Evolutionary conservation across 345 rosid species (phyloP).

Genomic region (Psidium guajava): DNA sequence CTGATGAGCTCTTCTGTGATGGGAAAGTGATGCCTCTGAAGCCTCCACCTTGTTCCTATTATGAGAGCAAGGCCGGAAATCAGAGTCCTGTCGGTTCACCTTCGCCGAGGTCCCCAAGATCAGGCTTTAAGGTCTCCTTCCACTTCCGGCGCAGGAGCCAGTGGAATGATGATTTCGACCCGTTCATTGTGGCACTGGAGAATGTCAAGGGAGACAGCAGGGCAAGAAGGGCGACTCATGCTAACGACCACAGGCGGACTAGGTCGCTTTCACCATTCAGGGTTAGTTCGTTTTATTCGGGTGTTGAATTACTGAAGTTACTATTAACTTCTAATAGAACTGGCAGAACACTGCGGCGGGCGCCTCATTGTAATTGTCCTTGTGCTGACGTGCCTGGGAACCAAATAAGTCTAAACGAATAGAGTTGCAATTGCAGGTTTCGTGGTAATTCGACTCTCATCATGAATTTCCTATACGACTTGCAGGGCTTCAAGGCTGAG

Average conservation of each 20-base stretch:
- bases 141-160: constrained; percentile 14
- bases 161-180: constrained; percentile 51
- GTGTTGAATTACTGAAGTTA: neutral
- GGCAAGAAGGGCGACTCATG: neutral
- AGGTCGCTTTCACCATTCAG: constrained; percentile 21
- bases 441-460: neutral
- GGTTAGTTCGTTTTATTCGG: neutral
- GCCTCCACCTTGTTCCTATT: constrained; percentile 26
- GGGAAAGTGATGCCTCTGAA: constrained; percentile 37
- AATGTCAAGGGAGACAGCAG: constrained; percentile 19
- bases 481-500: neutral
- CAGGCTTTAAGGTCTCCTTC: constrained; percentile 10
- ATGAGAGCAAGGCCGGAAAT: neutral
- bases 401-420: neutral
- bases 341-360: neutral
- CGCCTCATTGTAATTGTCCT: neutral
- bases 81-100: constrained; percentile 1
- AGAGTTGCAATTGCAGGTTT: neutral
- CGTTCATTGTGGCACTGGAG: constrained; percentile 39
- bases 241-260: constrained; percentile 10
- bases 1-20: constrained; percentile 41
- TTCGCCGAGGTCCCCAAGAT: constrained; percentile 1
- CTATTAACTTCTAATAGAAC: neutral
- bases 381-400: neutral
- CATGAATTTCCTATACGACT: neutral